Conservation (phyloP, 2,329 filamentous ascomycete genomes). For the Teratosphaeria nubilosa region DNA sequence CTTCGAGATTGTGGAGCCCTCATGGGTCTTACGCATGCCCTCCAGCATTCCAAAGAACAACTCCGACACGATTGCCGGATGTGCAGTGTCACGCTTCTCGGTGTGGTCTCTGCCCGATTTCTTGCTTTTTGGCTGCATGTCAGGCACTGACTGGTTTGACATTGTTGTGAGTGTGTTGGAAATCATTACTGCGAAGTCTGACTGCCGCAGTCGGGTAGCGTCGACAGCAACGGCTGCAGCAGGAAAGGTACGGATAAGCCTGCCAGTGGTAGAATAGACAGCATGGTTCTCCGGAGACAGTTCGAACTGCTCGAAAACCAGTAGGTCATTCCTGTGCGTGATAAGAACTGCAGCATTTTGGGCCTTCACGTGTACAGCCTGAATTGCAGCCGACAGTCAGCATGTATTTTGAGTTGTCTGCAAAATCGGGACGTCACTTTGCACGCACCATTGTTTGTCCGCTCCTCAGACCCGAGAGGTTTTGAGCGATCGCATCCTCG, state of each 20-base stretch:
- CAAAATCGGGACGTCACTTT: neutral
- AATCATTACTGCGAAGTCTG: conserved; percentile 9
- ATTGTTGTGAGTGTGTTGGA: conserved; percentile 12
- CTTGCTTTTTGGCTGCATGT: conserved; percentile 11
- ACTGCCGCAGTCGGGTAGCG: conserved; percentile 10
- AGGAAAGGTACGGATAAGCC: conserved; percentile 52
- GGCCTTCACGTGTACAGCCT: conserved; percentile 5
- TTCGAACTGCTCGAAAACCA: conserved; percentile 52
- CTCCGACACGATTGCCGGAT: conserved; percentile 49
- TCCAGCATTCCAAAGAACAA: conserved; percentile 53
- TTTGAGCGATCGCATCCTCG: conserved; percentile 16
- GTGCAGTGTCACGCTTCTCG: conserved; percentile 49
- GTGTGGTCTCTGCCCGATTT: conserved; percentile 43
- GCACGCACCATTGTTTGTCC: neutral
- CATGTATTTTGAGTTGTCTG: neutral
- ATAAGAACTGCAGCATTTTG: conserved; percentile 17
- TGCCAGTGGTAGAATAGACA: conserved; percentile 42
- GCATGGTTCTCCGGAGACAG: conserved; percentile 43
- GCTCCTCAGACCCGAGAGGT: neutral
- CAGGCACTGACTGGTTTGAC: conserved; percentile 8
- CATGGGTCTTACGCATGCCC: conserved; percentile 36
- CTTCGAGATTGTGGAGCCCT: conserved; percentile 41
- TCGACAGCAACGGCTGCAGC: conserved; percentile 36
- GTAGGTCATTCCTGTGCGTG: conserved; percentile 17
- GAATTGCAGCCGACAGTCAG: neutral